Evolutionary conservation across 306 rosid genomes (phyloP), one percentile per base, ranked within the genome.

Genomic region (Cicer arietinum): DNA sequence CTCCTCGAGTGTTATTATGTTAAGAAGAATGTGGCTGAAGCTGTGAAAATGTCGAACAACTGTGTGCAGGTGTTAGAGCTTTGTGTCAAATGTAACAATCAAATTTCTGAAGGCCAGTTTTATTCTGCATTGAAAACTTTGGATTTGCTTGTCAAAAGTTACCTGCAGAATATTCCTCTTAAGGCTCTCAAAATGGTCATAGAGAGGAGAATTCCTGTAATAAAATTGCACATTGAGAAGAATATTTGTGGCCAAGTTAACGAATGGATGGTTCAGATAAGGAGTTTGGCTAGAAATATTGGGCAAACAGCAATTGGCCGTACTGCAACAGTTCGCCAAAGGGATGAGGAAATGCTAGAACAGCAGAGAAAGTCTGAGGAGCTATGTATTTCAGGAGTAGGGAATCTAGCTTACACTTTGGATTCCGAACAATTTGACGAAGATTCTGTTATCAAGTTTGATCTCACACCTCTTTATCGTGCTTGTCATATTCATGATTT

Each of bases 381-480:
- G 76, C 87, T 75, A 66, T 81, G 75, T 77, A 35, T 83, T 81
- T 84, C 80, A 6, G 87, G 84, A 17, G 52, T 76, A 56, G 91
- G 85, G 82, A 91, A 88, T 58, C 83, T 86, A 65, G 71, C 81
- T 42, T 94, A 76, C 63, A 75, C 83, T 47, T 87, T 94, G 79
- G 98, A 90, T 58, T 87, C 82, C 41, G 96, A 88, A 81, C 96
- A 90, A 47, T 42, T 80, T 69, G 92, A 88, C 16, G 96, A 94
- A 72, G 96, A 94, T 60, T 84, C 95, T 41, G 79, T 74, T 81
- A 71, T 84, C 47, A 80, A 81, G 81, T 87, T 94, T 71, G 99
- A 94, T 79, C 86, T 94, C 14, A 88, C 96, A 54, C 97, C 97
- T 69, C 86, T 94, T 66, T 94, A 91, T 70, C 96, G 99, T 11